These are phyloP conservation scores for Nannochloropsis oceanica DNA, from an alignment of 108 stramenopile genomes.

Conservation along the genomic window DNA sequence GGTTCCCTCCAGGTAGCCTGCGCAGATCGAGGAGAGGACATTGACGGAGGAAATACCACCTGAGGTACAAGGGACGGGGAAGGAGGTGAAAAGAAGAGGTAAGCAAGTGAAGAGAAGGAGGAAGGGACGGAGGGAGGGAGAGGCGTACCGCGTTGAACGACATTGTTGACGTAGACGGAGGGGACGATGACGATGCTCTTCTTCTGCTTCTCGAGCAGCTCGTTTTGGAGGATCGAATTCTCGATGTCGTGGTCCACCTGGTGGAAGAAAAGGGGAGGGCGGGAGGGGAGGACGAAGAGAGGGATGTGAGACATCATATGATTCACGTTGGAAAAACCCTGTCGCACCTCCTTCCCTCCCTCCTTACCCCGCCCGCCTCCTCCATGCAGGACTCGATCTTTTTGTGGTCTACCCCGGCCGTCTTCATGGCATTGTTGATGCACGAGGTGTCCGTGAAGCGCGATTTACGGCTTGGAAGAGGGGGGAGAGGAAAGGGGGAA, in stretches of 20 bases:
- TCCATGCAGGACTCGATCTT: conserved; percentile 64
- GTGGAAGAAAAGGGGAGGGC: neutral
- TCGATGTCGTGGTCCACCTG: conserved; percentile 27
- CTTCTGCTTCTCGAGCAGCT: conserved; percentile 39
- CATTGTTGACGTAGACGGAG: conserved; percentile 63
- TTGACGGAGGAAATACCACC: conserved; percentile 41
- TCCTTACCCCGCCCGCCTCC: conserved; percentile 50
- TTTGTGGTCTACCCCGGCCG: conserved; percentile 44
- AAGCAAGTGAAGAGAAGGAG: neutral
- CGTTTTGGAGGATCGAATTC: conserved; percentile 56
- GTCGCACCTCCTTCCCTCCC: neutral
- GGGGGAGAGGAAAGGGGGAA: neutral
- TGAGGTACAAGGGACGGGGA: neutral
- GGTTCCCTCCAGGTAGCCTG: conserved; percentile 61
- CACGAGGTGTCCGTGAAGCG: conserved; percentile 50
- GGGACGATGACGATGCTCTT: conserved; percentile 32
- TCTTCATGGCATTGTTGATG: conserved; percentile 51
- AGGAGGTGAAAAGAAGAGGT: too few relatives aligned
- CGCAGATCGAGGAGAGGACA: conserved; percentile 79
- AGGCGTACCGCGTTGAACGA: conserved; percentile 55
- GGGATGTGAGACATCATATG: neutral
- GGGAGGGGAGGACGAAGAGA: neutral
- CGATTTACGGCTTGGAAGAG: neutral
- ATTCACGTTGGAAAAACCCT: neutral
- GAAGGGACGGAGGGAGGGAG: neutral